Conservation (phyloP, 495 filamentous ascomycete genomes). For the Trichoderma virens region DNA sequence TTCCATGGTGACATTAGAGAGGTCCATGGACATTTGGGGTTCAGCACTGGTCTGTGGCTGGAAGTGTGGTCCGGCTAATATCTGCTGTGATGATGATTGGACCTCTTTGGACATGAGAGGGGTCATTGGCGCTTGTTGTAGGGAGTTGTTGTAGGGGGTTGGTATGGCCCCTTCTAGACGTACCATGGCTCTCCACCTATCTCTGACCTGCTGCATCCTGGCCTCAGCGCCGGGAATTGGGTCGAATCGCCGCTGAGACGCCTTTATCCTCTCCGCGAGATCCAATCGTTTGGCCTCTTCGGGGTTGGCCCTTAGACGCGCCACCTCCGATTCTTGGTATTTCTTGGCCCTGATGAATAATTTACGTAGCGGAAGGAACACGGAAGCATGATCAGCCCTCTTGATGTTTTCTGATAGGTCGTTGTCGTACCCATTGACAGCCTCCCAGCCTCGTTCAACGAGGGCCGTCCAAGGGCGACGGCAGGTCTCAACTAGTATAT, state of each 20-base stretch:
- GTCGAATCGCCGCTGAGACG: conserved; percentile 29
- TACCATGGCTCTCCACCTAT: conserved; percentile 25
- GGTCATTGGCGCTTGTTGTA: not conserved
- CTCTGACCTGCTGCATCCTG: conserved; percentile 24
- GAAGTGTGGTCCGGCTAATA: too few species aligned
- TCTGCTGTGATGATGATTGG: not conserved
- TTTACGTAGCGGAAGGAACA: conserved; percentile 69
- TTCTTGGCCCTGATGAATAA: conserved; percentile 60
- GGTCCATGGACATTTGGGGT: not conserved
- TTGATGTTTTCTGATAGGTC: conserved; percentile 44
- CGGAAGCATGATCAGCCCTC: conserved; percentile 41
- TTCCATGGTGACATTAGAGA: not conserved
- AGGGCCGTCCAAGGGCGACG: conserved; percentile 56
- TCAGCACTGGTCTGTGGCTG: not conserved
- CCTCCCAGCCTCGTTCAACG: conserved; percentile 75
- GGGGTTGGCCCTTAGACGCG: conserved; percentile 31
- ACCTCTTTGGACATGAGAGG: not conserved
- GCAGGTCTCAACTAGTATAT: conserved; percentile 69
- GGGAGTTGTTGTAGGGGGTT: not conserved
- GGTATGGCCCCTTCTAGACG: not conserved
- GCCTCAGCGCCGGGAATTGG: conserved; percentile 30
- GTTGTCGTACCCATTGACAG: conserved; percentile 54
- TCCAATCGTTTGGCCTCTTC: conserved; percentile 35
- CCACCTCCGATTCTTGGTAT: conserved; percentile 43
- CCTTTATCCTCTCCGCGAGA: conserved; percentile 25